Evolutionary conservation across 208 protist genomes (phyloP), one percentile per base, ranked within the genome.

Genomic region (Leishmania gerbilli): DNA sequence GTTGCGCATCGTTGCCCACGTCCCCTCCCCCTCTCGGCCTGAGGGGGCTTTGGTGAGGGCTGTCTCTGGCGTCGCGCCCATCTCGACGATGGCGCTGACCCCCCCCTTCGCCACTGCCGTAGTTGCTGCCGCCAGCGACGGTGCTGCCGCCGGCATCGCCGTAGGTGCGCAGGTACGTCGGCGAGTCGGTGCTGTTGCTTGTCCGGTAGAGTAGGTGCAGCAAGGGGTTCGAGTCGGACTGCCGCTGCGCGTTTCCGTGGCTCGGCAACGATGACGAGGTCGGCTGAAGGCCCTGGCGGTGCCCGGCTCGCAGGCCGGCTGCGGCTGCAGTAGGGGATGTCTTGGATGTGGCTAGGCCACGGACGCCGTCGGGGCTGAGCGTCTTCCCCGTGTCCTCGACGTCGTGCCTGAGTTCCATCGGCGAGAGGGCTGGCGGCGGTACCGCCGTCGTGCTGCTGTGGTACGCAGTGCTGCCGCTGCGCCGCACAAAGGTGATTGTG

Each of bases 391-490:
- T 53, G n/a, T n/a, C 31, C 21, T 27, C 34, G 31, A 42, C 34
- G 51, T 60, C 71, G 49, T 34, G 17, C 34, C 31, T 31, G 56
- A 77, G 55, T 1, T 77, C 74, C 5, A 40, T 47, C 19, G 55
- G 56, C 21, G 74, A 77, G 55, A 77, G 37, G 21, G 56, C 74
- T 11, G 53, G 53, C 53, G 53, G 72, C 53, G 45, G 71, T 24
- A 6, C 47, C 4, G 47, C 34, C 31, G 47, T 58, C 49, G 27
- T 60, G 71, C 49, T 76, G 51, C 51, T 45, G 11, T 27, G 71
- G 21, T 15, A 24, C 34, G 27, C 51, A 8, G 51, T 13, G 51
- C 9, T 62, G 31, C 45, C 40, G 45, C 68, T 53, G 2, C 40
- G 45, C 19, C 31, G 27, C 9, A 40, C 31, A 53, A 34, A 34